These are phyloP conservation scores for Blastomyces emzantsi DNA, from an alignment of 2,329 filamentous ascomycete genomes.

Conservation along the genomic window DNA sequence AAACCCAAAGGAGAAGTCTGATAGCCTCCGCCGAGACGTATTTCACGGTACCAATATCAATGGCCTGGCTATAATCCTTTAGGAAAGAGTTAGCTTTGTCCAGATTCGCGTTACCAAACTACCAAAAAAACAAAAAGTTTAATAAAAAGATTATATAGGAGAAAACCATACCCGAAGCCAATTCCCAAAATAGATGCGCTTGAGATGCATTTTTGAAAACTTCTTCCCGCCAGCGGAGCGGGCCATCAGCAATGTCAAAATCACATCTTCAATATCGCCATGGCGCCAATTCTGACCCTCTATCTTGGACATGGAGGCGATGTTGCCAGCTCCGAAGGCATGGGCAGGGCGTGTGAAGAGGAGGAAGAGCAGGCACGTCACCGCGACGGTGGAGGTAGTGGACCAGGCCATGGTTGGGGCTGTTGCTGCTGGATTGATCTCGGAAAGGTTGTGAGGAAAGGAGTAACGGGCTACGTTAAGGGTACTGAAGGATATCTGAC, in stretches of 20 bases:
- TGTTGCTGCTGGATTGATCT: not conserved
- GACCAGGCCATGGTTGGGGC: slow-evolving; percentile 16
- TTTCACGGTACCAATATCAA: slow-evolving; percentile 89
- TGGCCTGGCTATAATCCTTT: slow-evolving; percentile 79
- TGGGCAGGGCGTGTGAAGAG: slow-evolving; percentile 58
- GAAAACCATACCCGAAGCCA: slow-evolving; percentile 54
- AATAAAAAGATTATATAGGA: not conserved
- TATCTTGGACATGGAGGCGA: slow-evolving; percentile 68
- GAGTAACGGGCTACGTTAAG: not conserved
- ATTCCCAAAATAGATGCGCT: slow-evolving; percentile 91
- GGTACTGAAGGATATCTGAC: not conserved
- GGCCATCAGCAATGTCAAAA: slow-evolving; percentile 62
- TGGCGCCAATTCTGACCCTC: slow-evolving; percentile 84
- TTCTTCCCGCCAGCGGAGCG: slow-evolving; percentile 62
- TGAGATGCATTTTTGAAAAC: slow-evolving; percentile 79
- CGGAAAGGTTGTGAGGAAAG: not conserved
- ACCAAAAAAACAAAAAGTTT: not conserved
- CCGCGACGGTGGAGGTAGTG: slow-evolving; percentile 29
- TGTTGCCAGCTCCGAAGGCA: slow-evolving; percentile 84
- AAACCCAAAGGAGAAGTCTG: slow-evolving; percentile 75
- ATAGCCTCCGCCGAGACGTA: slow-evolving; percentile 85
- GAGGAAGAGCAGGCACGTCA: slow-evolving; percentile 49
- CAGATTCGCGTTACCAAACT: not conserved
- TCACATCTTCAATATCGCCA: slow-evolving; percentile 87
- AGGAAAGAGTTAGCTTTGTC: not conserved